Evolutionary conservation across 106 monocot species (phyloP).

Genomic region (Dendrobium nobile): DNA sequence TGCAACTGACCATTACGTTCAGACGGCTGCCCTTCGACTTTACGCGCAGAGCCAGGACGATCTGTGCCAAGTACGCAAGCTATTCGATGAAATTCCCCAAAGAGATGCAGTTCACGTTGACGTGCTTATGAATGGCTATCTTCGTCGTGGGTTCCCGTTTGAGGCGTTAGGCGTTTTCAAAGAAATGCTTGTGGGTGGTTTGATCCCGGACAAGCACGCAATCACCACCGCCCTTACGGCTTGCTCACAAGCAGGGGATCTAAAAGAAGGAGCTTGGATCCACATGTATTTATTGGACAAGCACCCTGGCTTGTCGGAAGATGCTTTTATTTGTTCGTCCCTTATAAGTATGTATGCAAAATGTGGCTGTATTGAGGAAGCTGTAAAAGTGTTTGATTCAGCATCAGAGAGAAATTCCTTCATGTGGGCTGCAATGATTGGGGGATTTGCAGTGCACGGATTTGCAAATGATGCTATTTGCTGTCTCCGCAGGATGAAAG

Average conservation of each 20-base stretch:
- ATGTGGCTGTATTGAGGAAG: conserved; percentile 45
- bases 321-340: conserved; percentile 34
- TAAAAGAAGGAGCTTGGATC: conserved; percentile 40
- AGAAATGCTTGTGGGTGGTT: conserved; percentile 3
- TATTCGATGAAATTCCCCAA: conserved; percentile 47
- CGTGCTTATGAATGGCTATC: conserved; percentile 48
- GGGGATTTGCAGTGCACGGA: conserved; percentile 55
- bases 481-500: conserved; percentile 37
- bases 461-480: conserved; percentile 30
- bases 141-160: conserved; percentile 14
- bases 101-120: conserved; percentile 47
- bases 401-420: conserved; percentile 26
- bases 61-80: conserved; percentile 9
- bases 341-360: conserved; percentile 64
- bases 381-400: conserved; percentile 28
- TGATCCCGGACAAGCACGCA: conserved; percentile 26
- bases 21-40: conserved; percentile 43
- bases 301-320: conserved; percentile 1
- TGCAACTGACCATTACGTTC: conserved; percentile 49
- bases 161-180: conserved; percentile 27
- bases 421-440: conserved; percentile 48
- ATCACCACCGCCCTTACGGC: conserved; percentile 51
- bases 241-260: conserved; percentile 41
- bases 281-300: conserved; percentile 21
- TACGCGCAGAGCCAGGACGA: conserved; percentile 7